These are phyloP conservation scores for Bertia moriformis DNA, from an alignment of 2,329 filamentous ascomycete genomes.

Conservation along the genomic window DNA sequence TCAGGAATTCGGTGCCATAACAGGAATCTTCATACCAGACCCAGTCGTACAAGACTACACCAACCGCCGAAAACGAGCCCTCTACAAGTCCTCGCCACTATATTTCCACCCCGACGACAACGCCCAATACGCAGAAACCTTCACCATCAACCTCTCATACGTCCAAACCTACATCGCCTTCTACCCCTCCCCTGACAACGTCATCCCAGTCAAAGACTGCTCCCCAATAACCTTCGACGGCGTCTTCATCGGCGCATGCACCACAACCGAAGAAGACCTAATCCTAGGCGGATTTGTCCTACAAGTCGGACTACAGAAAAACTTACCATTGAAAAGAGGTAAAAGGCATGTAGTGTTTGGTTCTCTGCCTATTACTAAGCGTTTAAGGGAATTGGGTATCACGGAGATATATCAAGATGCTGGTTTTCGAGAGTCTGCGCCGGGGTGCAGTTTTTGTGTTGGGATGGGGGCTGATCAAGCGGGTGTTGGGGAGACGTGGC, in stretches of 20 bases:
- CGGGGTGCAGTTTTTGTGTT: slow-evolving; percentile 27
- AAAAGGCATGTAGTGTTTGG: slow-evolving; percentile 23
- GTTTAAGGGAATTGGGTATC: slow-evolving; percentile 15
- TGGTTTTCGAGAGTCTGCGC: slow-evolving; percentile 21
- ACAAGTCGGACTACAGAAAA: slow-evolving; percentile 17
- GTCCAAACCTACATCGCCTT: slow-evolving; percentile 20
- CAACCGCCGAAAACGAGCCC: too few species aligned
- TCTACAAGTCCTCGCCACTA: too few species aligned
- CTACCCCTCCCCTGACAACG: slow-evolving; percentile 25
- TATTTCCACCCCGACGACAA: slow-evolving; percentile 22
- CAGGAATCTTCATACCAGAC: slow-evolving; percentile 22
- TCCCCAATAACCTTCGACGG: slow-evolving; percentile 18
- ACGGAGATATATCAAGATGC: slow-evolving; percentile 19
- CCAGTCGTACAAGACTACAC: slow-evolving; percentile 14
- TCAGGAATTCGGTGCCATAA: slow-evolving; percentile 21
- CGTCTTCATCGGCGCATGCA: slow-evolving; percentile 28
- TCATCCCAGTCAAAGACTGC: slow-evolving; percentile 18
- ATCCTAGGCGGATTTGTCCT: slow-evolving; percentile 23
- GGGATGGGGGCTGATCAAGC: slow-evolving; percentile 21
- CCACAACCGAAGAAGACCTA: slow-evolving; percentile 25
- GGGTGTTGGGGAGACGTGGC: slow-evolving; percentile 23
- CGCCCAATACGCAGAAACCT: slow-evolving; percentile 16
- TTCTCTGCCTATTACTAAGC: slow-evolving; percentile 17
- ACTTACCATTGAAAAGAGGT: slow-evolving; percentile 13
- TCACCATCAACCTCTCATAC: slow-evolving; percentile 19